Evolutionary conservation across 345 rosid genomes (phyloP).

Genomic region (Eutrema heterophyllum): DNA sequence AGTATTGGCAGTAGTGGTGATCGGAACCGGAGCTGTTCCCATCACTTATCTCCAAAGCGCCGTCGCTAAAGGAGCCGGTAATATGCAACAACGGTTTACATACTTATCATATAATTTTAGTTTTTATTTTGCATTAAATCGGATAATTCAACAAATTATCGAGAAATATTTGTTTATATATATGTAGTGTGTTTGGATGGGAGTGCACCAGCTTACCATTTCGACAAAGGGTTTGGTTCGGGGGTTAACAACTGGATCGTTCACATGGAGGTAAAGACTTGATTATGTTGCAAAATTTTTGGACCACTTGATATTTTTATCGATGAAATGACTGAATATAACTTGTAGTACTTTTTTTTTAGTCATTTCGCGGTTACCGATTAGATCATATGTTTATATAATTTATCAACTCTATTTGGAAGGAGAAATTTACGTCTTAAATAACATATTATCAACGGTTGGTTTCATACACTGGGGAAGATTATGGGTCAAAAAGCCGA

Average conservation of each 20-base stretch:
- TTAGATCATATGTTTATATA: too few relatives aligned
- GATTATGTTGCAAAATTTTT: too few relatives aligned
- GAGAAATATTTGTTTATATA: neutral
- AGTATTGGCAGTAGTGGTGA: constrained; percentile 16
- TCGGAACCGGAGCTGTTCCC: constrained; percentile 44
- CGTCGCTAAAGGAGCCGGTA: constrained; percentile 89
- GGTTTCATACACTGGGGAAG: too few relatives aligned
- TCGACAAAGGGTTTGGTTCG: constrained; percentile 69
- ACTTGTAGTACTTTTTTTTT: too few relatives aligned
- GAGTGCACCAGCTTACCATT: constrained; percentile 91
- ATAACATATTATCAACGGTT: too few relatives aligned
- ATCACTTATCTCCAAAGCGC: constrained; percentile 66
- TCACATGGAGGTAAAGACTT: constrained; percentile 56
- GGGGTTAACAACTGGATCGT: constrained; percentile 85
- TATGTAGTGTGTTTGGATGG: constrained; percentile 91
- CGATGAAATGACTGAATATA: too few relatives aligned
- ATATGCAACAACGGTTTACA: neutral
- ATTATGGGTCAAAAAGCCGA: too few relatives aligned
- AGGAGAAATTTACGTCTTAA: too few relatives aligned
- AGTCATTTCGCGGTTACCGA: too few relatives aligned
- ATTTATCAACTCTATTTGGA: too few relatives aligned
- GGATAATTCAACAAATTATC: neutral
- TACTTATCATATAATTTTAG: neutral
- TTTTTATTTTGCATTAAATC: neutral
- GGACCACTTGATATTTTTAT: too few relatives aligned